Evolutionary conservation across 2,329 filamentous ascomycete genomes (phyloP), one percentile per base, ranked within the genome.

Genomic region (Coniella vitis): DNA sequence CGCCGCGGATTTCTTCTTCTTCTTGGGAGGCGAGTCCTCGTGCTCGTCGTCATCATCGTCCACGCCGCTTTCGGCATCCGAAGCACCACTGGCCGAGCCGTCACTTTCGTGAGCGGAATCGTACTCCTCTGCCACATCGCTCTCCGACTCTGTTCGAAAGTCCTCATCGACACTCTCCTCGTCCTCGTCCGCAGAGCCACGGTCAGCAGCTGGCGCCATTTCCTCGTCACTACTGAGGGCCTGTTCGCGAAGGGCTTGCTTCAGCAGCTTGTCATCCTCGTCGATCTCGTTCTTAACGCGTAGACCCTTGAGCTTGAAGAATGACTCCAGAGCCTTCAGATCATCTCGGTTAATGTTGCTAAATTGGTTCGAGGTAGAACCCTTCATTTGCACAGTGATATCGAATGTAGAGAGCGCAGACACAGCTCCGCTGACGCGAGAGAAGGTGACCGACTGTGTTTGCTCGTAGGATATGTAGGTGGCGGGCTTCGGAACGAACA

Each of bases 301-400:
- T 61, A 98, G 79, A 53, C 85, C 87, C 76, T 97, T 97, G 58
- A 89, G 81, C 69, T 94, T 93, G 79, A 98, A 96, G 73, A 98
- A 98, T 58, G 86, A 84, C 67, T 98, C 93, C n/a, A 98, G 79
- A 7, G 88, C 87, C 69, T 93, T 87, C 68, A 97, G 88, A 65
- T 98, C 93, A 72, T 98, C 93, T 59, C 91, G 86, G 66, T 96
- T 98, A 67, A 98, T 98, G 74, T 98, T 98, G 71, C 90, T 95
- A 73, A 98, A 98, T 62, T 96, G 90, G 59, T 90, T 89, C 61
- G 95, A 90, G 49, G 87, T 86, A 45, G 81, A 77, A n/a, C 87
- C 87, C 76, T 96, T 97, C 73, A 96, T 79, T 48, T 84, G 84
- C 51, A 98, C 87, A 0, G 90, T 93, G 59, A 98, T 96, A 66